phyloP scores from a whole-genome alignment of 768 basidiomycete genomes.

The Serendipita sp. region DNA sequence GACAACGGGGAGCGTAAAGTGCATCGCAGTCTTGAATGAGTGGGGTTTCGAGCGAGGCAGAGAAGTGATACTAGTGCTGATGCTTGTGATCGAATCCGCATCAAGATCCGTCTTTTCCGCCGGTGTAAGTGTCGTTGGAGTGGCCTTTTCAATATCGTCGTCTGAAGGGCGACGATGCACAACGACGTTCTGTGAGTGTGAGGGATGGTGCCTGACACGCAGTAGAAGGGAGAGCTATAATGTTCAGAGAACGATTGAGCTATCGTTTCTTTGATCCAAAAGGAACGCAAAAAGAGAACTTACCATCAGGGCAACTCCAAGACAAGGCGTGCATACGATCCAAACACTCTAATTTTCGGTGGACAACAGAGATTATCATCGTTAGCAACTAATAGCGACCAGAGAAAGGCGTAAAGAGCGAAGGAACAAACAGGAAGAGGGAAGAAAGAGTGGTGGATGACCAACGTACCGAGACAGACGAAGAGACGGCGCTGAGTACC shows the following conservation, averaged over 20 bases:
- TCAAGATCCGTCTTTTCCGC: too few species aligned
- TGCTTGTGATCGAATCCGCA: too few species aligned
- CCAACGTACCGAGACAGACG: slow-evolving; percentile 42
- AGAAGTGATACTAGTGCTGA: too few species aligned
- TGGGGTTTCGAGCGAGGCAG: too few species aligned
- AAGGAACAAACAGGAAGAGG: slow-evolving; percentile 6
- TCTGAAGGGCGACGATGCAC: too few species aligned
- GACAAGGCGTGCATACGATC: slow-evolving; percentile 53
- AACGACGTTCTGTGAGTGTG: neutral
- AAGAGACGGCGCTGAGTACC: slow-evolving; percentile 38
- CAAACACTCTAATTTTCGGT: slow-evolving; percentile 26
- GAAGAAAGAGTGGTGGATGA: slow-evolving; percentile 9
- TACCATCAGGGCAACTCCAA: slow-evolving; percentile 51
- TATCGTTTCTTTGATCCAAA: neutral
- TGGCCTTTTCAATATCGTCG: too few species aligned
- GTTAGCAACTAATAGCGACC: slow-evolving; percentile 25
- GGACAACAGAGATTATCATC: neutral
- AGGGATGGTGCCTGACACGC: neutral
- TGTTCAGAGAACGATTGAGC: neutral
- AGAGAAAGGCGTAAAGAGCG: slow-evolving; percentile 9
- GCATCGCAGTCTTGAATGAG: too few species aligned
- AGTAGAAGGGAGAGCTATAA: neutral
- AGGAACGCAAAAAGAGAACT: slow-evolving; percentile 12
- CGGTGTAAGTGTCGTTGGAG: too few species aligned
- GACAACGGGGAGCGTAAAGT: too few species aligned